These are phyloP conservation scores for Solanum stenotomum DNA, from an alignment of 257 asterid species.

Conservation along the genomic window DNA sequence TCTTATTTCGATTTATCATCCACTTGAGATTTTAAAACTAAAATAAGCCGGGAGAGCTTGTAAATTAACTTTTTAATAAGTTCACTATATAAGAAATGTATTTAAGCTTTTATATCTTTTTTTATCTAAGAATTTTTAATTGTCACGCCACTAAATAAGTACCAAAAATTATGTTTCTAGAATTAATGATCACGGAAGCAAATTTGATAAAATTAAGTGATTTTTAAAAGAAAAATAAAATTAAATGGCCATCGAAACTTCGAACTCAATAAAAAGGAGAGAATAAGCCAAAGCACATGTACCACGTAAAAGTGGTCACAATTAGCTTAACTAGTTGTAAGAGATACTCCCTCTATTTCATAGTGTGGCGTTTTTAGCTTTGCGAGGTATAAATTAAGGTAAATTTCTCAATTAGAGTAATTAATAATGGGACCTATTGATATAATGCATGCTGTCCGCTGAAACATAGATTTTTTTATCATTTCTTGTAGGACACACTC, in stretches of 20 bases:
- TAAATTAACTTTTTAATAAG: too few species aligned
- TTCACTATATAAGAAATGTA: too few species aligned
- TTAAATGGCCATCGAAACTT: background rate
- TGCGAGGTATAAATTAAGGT: background rate
- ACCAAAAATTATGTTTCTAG: too few species aligned
- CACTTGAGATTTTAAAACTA: too few species aligned
- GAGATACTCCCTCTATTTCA: background rate
- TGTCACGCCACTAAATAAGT: too few species aligned
- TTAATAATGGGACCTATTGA: background rate
- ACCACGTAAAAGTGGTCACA: background rate
- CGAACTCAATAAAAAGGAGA: background rate
- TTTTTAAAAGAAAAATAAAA: too few species aligned
- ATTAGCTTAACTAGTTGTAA: background rate
- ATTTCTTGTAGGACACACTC: background rate
- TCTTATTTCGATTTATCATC: too few species aligned
- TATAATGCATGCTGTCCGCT: background rate
- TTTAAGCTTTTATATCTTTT: too few species aligned
- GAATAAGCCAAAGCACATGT: background rate
- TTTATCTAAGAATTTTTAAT: too few species aligned
- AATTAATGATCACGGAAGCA: background rate
- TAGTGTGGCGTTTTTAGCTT: background rate
- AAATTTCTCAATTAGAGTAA: background rate
- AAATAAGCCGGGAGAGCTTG: too few species aligned
- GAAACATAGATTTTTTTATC: background rate
- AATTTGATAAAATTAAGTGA: background rate